Base-by-base conservation (phyloP, 495 filamentous ascomycete species). In the Elaphomyces granulatus region DNA sequence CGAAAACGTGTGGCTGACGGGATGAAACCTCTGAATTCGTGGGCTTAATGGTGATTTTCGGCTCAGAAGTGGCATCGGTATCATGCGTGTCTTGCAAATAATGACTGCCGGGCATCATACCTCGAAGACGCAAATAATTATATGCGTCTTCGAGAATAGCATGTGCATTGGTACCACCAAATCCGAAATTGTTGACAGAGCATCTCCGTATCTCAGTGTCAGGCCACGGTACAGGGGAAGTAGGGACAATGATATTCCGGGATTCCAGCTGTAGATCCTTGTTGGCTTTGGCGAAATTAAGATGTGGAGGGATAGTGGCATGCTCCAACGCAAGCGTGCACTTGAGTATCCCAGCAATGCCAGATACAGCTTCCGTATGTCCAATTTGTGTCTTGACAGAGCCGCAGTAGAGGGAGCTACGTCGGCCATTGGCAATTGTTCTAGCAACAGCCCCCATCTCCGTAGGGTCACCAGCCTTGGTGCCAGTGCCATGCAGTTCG, bases 301-400 rank as follows among this genome's bases (percentile, higher is more conserved):
- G 43, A 39, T 46, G 67, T 15, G 65, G 59, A 0, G 59, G 55
- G 7, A 67, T 35, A 1, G 42, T 41, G 0, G 45, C 50, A 6
- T 55, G 56, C 16, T 60, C 45, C 0, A 70, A 30, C 1, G 52
- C 46, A 20, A 63, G 14, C 2, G 46, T 45, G 2, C 55, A 51
- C 36, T 68, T 69, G 3, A 70, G 54, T 9, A 69, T 45, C 2
- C 58, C 52, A 6, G 60, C 50, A 0, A 48, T 41, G 1, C 68
- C 68, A 2, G 64, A 58, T n/a, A 52, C 52, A 18, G 54, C 67
- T 42, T 71, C 64, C 8, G 62, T 48, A 51, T 69, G 66, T 0
- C 66, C 66, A 28, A 70, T 43, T 26, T 62, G 66, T 2, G 64
- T 44, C 37, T 70, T 70, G 33, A 67, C 40, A 3, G 54, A 53